A percentile compares a stretch with the other conserved stretches of the same genome.
Evolutionary conservation across 2,329 filamentous ascomycete genomes (phyloP).

Genomic region (Dactylellina sp.): DNA sequence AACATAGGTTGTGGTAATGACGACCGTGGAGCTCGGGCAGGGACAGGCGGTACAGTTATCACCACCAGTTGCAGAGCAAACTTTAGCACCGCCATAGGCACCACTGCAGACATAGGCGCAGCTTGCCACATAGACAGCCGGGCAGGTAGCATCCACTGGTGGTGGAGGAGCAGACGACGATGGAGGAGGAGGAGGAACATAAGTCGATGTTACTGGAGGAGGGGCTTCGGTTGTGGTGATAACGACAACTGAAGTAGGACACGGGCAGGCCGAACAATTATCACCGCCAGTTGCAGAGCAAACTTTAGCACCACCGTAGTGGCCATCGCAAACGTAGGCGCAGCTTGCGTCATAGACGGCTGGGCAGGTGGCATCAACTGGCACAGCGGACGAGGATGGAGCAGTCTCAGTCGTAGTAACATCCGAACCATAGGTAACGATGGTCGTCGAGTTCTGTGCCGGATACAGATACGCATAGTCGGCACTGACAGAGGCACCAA

Average conservation of each 20-base stretch:
- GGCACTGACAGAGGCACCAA: background rate
- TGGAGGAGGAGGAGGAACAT: background rate
- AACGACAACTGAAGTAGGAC: background rate
- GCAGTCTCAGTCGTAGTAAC: slow-evolving; percentile 1
- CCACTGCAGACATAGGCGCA: slow-evolving; percentile 13
- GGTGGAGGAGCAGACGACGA: background rate
- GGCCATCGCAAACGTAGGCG: background rate
- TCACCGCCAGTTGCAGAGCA: slow-evolving; percentile 3
- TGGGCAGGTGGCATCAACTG: background rate
- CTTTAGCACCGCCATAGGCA: slow-evolving; percentile 8
- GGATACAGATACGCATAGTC: background rate
- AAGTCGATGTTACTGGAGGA: background rate
- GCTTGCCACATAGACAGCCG: background rate
- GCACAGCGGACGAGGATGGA: background rate
- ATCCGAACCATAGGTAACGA: slow-evolving; percentile 18
- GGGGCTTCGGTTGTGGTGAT: background rate
- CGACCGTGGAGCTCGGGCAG: background rate
- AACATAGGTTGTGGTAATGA: background rate
- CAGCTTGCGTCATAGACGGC: slow-evolving; percentile 2
- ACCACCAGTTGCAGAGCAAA: slow-evolving; percentile 14
- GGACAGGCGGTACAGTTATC: slow-evolving; percentile 4
- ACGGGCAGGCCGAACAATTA: background rate
- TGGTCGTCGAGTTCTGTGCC: slow-evolving; percentile 1
- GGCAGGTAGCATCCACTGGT: slow-evolving; percentile 5
- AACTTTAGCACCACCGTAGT: background rate